Conservation (phyloP, 2,329 filamentous ascomycete genomes). For the Hypomyces perniciosus region DNA sequence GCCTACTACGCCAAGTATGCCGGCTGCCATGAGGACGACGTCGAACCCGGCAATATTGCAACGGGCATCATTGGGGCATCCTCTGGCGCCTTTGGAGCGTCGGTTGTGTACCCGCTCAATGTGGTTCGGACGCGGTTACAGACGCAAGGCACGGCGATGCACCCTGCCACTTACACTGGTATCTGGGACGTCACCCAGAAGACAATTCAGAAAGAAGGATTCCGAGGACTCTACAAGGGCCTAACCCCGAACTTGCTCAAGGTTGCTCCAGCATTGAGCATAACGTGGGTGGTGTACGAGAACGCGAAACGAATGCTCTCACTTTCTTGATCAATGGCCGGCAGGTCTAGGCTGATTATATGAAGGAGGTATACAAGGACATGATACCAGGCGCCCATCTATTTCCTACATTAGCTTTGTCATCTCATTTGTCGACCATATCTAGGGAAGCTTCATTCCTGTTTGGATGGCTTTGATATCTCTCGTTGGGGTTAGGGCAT, state of each 20-base stretch:
- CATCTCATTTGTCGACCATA: slow-evolving; percentile 5
- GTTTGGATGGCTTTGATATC: background rate
- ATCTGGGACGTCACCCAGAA: slow-evolving; percentile 83
- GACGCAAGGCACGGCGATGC: slow-evolving; percentile 88
- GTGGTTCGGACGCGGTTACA: slow-evolving; percentile 86
- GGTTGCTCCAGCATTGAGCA: slow-evolving; percentile 91
- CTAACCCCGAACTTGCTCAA: slow-evolving; percentile 93
- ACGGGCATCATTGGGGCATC: slow-evolving; percentile 87
- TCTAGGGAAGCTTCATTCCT: background rate
- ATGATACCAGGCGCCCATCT: slow-evolving; percentile 11
- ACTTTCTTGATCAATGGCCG: slow-evolving; percentile 31
- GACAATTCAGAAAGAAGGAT: slow-evolving; percentile 76
- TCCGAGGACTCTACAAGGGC: slow-evolving; percentile 86
- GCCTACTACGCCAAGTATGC: slow-evolving; percentile 61
- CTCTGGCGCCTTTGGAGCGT: slow-evolving; percentile 85
- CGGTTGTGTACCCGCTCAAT: slow-evolving; percentile 92
- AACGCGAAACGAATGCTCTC: slow-evolving; percentile 71
- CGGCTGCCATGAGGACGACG: slow-evolving; percentile 76
- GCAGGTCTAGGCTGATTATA: background rate
- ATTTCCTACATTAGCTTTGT: slow-evolving; percentile 11
- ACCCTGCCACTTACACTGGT: slow-evolving; percentile 83
- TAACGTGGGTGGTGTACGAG: slow-evolving; percentile 91
- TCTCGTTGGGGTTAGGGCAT: background rate
- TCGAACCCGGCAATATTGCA: slow-evolving; percentile 71
- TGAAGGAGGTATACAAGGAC: slow-evolving; percentile 4